These are phyloP conservation scores for Wickerhamiella siamensis DNA, from an alignment of 805 yeast species.

Conservation along the genomic window DNA sequence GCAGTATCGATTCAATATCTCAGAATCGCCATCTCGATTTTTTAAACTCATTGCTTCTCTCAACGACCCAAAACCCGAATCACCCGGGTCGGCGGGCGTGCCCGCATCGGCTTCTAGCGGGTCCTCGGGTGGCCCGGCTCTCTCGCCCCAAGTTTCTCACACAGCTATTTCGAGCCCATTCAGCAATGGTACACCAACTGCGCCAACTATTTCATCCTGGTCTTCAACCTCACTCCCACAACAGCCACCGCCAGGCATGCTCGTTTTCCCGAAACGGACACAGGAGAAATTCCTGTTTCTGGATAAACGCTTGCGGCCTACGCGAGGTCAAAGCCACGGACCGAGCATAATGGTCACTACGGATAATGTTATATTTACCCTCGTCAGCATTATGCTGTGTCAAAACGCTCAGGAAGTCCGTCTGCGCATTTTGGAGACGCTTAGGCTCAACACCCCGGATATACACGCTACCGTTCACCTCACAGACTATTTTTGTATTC, in stretches of 20 bases:
- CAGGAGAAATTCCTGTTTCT: constrained; percentile 17
- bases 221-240: neutral
- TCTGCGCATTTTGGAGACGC: constrained; percentile 20
- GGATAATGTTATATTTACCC: constrained; percentile 44
- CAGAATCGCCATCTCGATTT: constrained; percentile 41
- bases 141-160: neutral
- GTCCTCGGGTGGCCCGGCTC: neutral
- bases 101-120: neutral
- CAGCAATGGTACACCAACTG: neutral
- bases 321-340: constrained; percentile 18
- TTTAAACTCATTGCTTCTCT: constrained; percentile 37
- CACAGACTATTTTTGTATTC: constrained; percentile 50
- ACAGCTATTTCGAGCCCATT: neutral
- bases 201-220: neutral
- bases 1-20: constrained; percentile 26
- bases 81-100: neutral
- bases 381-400: constrained; percentile 29
- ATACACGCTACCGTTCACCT: constrained; percentile 32
- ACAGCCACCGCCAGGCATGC: neutral
- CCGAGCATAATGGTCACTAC: constrained; percentile 40
- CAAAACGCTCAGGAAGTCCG: constrained; percentile 29
- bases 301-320: constrained; percentile 22
- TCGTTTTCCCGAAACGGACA: neutral
- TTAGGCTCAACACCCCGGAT: constrained; percentile 21
- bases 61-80: neutral